Evolutionary conservation across 2,329 filamentous ascomycete species (phyloP), one percentile per base, ranked within the genome.

Genomic region (Sporothrix luriei): DNA sequence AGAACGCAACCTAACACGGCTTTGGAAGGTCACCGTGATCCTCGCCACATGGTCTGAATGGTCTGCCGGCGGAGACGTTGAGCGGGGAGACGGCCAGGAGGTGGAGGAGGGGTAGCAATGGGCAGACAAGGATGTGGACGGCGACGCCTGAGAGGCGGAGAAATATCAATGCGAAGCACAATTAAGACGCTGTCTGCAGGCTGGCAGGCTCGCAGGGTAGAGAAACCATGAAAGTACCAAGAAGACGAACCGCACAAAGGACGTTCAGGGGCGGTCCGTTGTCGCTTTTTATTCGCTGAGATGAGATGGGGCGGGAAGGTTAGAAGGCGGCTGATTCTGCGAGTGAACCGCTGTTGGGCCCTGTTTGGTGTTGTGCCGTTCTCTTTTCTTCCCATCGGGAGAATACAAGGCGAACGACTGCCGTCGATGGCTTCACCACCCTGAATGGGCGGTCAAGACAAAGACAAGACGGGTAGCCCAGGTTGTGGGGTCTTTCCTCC

Each of bases 1-100:
- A 4, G 16, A 24, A 19, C 13, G 55, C 9, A 59, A 59, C 38
- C 38, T 46, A 26, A 26, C 57, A 62, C 38, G 57, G 38, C 57
- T 46, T 46, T 46, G 38, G 38, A 62, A 46, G 57, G 38, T 62
- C 26, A 62, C 57, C 57, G 43, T 26, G 13, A 11, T 40, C 57
- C 1, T 46, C n/a, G 59, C 43, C 40, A 64, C 40, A 33, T 33
- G 5, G 33, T 33, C 33, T 29, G 29, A 3, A 62, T 48, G 59
- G 59, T 11, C 38, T 29, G n/a, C n/a, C 59, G 21, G 59, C 14
- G 40, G 40, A 48, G 2, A 51, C 9, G 48, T 16, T 29, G 29
- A 29, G 29, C 29, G 29, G 29, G 29, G 29, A 29, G 29, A 29
- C 29, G 29, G 29, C 29, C 3, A 29, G 29, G 29, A 29, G 29